Base-by-base conservation (phyloP, 2,329 filamentous ascomycete species). In the Alternaria longipes region DNA sequence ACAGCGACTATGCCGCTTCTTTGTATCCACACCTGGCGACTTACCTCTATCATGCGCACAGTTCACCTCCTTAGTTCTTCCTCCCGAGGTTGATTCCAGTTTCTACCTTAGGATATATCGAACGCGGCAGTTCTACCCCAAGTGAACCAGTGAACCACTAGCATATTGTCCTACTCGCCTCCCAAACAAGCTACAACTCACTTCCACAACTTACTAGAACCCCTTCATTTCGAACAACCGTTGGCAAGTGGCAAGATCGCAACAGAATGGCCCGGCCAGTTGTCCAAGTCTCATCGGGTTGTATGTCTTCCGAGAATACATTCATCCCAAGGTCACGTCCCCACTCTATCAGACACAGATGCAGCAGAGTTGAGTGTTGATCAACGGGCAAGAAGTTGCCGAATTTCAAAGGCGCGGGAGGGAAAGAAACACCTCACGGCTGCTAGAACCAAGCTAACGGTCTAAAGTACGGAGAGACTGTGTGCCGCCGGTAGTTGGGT, bases 31-130 rank as follows among this genome's bases (percentile, higher is more conserved):
- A 50, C 20, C 14, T 22, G 8, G 3, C 30, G 4, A 18, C 20
- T 32, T 26, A 50, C 22, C 34, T 49, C 30, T 8, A 49, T 18
- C 20, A 22, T 20, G 32, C 32, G 46, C 46, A 50, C 46, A 26
- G 46, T 50, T 50, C 36, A 44, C 34, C 41, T 38, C 34, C 51
- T 34, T 54, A 36, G 32, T 20, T 28, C 7, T 54, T 24, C 40
- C 36, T 56, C 20, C 38, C 38, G n/a, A 40, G n/a, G 8, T 20
- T 40, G 28, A 49, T 16, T 49, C 32, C 46, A 49, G n/a, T 49
- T n/a, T 2, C 7, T 32, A 49, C 30, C 46, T 49, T 24, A 14
- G 30, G 46, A 50, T 14, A 36, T 50, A 38, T 36, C 20, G 46
- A 38, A 36, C 32, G 46, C 32, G 30, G 46, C 32, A 38, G 20